Base-by-base conservation (phyloP, 352 stramenopile species). In the Phytophthora syringae region DNA sequence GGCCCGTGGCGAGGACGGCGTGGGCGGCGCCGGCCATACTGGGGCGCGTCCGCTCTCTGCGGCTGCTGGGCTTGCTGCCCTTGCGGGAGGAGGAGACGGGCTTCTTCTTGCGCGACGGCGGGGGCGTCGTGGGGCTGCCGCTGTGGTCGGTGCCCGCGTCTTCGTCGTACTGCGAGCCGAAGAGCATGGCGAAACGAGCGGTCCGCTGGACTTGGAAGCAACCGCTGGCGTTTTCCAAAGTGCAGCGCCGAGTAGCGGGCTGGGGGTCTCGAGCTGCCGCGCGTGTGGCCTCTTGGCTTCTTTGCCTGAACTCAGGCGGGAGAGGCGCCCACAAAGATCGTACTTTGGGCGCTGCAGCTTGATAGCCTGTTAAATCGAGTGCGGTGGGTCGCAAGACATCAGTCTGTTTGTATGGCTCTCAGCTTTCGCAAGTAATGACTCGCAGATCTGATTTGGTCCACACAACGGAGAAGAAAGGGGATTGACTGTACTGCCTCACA, bases 161-260 rank as follows among this genome's bases (percentile, higher is more conserved):
- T 20, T 85, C 76, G 47, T 85, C 76, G 64, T 85, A 85, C 64
- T 85, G 76, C 37, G 73, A 45, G 48, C 76, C 76, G 55, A 85
- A 85, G 6, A 85, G 71, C 76, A 85, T 85, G 27, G 52, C 30
- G 47, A 58, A 70, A 50, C 44, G 37, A 45, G 9, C 39, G 13
- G 39, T 11, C 4, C n/a, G 24, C 5, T 45, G 39, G 39, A 16
- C 39, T 45, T 45, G 39, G 0, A 44, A 45, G 24, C 39, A 16
- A 24, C n/a, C n/a, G 39, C 18, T 24, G 39, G 39, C 39, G 39
- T 45, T 45, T 45, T 45, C 39, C 39, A 45, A 45, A 45, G 39
- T 45, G 39, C 39, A 21, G 32, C 13, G n/a, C 15, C 34, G 7
- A n/a, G 36, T 18, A 40, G 34, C 10, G 10, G 11, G 36, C 30